phyloP scores from a whole-genome alignment of 2,329 filamentous ascomycete genomes.

The Thermoascus crustaceus region DNA sequence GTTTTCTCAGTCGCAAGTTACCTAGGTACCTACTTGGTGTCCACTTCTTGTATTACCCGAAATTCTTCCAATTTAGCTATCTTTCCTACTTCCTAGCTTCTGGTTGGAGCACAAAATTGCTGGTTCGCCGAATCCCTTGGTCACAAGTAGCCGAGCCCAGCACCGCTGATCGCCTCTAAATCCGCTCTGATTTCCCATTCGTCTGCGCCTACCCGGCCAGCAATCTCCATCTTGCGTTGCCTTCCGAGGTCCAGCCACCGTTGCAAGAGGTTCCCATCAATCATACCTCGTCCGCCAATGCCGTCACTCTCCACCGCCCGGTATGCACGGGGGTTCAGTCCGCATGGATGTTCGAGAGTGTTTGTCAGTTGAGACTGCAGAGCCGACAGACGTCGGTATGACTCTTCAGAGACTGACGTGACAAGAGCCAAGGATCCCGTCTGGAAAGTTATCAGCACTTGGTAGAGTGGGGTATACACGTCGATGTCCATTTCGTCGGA shows the following conservation, averaged over 20 bases:
- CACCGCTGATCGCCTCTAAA: conserved; percentile 57
- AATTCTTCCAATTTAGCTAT: no score
- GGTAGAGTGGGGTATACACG: conserved; percentile 28
- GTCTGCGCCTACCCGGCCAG: conserved; percentile 62
- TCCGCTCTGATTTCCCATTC: conserved; percentile 62
- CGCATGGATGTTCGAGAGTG: conserved; percentile 66
- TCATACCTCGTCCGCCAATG: conserved; percentile 52
- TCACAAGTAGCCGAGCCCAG: conserved; percentile 47
- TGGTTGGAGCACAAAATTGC: no score
- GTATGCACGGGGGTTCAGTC: conserved; percentile 76
- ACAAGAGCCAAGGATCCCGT: conserved; percentile 72
- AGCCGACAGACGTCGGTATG: conserved; percentile 75
- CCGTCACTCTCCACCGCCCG: conserved; percentile 49
- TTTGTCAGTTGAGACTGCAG: conserved; percentile 72
- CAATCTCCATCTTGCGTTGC: conserved; percentile 62
- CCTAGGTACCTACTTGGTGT: no score
- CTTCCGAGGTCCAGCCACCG: conserved; percentile 70
- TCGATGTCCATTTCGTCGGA: conserved; percentile 34
- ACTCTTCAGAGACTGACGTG: conserved; percentile 66
- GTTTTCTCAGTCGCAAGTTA: no score
- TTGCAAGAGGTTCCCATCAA: conserved; percentile 69
- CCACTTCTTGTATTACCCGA: no score
- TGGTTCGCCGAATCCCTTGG: no score
- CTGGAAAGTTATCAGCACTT: conserved; percentile 62
- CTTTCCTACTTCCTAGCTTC: no score